Percentiles rank a stretch among this genome's conserved stretches.
Conservation (phyloP, 495 filamentous ascomycete species). For the Neurospora sp. region DNA sequence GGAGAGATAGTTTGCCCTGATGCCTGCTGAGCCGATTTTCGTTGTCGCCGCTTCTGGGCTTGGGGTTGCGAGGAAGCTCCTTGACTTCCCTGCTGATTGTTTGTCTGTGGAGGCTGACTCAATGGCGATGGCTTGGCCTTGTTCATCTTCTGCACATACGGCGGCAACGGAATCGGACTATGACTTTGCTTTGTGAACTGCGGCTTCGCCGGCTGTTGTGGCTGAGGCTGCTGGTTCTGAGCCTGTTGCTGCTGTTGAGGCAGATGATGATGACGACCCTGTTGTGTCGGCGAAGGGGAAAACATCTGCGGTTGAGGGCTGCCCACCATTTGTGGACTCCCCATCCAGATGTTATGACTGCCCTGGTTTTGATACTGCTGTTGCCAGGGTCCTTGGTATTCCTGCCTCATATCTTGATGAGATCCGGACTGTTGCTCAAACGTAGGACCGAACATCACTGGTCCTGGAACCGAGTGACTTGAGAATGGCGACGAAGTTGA, state of each 20-base stretch:
- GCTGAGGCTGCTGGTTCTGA: not conserved
- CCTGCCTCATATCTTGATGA: constrained; percentile 38
- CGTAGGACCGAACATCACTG: constrained; percentile 5
- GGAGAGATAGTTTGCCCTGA: not conserved
- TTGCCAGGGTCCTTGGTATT: constrained; percentile 27
- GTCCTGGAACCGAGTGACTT: constrained; percentile 1
- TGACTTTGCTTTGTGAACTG: constrained; percentile 21
- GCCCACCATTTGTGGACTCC: not conserved
- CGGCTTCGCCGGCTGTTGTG: not conserved
- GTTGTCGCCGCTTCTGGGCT: not conserved
- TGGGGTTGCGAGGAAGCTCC: not conserved
- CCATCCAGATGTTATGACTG: constrained; percentile 12
- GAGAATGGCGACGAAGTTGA: not conserved
- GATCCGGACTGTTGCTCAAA: constrained; percentile 8
- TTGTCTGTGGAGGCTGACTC: constrained; percentile 4
- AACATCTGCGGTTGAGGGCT: not conserved
- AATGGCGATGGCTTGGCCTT: constrained; percentile 6
- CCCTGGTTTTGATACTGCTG: constrained; percentile 10
- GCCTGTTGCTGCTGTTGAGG: not conserved
- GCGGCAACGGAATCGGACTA: constrained; percentile 23
- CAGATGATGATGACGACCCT: not conserved
- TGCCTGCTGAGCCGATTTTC: not conserved
- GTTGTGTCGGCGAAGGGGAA: not conserved
- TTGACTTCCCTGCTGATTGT: not conserved
- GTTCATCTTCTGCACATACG: constrained; percentile 18